These are phyloP conservation scores for Fraxinus anomala DNA, from an alignment of 257 asterid genomes.

Conservation along the genomic window DNA sequence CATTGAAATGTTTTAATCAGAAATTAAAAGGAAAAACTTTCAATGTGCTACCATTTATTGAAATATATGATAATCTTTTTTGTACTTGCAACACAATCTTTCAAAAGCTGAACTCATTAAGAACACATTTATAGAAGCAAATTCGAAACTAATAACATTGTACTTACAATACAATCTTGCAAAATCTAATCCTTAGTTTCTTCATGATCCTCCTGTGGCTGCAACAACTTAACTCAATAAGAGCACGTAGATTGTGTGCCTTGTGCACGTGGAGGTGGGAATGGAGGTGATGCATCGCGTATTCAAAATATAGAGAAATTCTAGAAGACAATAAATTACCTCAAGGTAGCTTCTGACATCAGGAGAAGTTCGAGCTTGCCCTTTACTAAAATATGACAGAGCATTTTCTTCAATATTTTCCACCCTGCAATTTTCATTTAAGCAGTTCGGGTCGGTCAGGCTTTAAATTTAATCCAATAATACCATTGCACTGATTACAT, in stretches of 20 bases:
- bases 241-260: constrained; percentile 1
- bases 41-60: neutral
- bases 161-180: constrained; percentile 7
- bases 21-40: neutral
- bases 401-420: constrained; percentile 86
- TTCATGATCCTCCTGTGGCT: constrained; percentile 37
- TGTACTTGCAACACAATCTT: neutral
- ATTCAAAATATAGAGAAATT: neutral
- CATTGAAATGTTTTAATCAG: neutral
- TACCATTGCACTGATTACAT: neutral
- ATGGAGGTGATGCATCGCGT: neutral
- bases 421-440: constrained; percentile 53
- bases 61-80: neutral
- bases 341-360: constrained; percentile 61
- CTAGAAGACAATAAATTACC: constrained; percentile 40
- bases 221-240: constrained; percentile 25
- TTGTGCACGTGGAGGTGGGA: neutral
- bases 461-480: neutral
- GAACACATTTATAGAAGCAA: neutral
- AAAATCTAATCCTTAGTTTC: constrained; percentile 24
- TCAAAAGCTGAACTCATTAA: neutral
- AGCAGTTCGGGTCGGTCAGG: constrained; percentile 3
- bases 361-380: constrained; percentile 65
- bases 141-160: neutral
- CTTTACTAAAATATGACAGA: constrained; percentile 63